phyloP scores from a whole-genome alignment of 352 stramenopile genomes.

The Globisporangium emineosum region DNA sequence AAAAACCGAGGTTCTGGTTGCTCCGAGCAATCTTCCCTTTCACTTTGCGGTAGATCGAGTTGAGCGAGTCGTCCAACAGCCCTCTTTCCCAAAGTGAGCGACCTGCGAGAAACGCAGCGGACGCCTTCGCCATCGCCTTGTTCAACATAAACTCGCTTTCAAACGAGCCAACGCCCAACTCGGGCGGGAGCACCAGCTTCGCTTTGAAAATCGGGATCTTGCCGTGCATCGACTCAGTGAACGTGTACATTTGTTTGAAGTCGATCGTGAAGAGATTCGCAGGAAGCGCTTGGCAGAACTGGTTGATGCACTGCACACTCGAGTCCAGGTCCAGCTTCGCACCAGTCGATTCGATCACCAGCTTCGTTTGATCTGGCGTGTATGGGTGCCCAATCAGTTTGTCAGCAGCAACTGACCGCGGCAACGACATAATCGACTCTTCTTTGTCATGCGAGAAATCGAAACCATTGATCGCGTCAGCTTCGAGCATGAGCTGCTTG shows the following conservation, averaged over 20 bases:
- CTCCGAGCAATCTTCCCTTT: conserved; percentile 40
- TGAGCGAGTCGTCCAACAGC: conserved; percentile 61
- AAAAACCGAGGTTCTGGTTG: conserved; percentile 50
- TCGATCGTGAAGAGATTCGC: conserved; percentile 48
- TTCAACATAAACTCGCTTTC: conserved; percentile 42
- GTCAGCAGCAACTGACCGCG: conserved; percentile 40
- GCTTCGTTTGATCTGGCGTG: conserved; percentile 25
- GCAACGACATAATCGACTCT: conserved; percentile 53
- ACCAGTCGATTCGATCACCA: conserved; percentile 51
- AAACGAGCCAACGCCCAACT: conserved; percentile 48
- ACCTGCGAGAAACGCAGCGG: conserved; percentile 58
- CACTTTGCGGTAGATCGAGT: conserved; percentile 69
- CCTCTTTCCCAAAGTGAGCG: conserved; percentile 45
- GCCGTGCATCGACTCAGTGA: conserved; percentile 25
- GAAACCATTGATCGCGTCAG: conserved; percentile 51
- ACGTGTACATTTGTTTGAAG: conserved; percentile 54
- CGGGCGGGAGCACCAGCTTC: conserved; percentile 43
- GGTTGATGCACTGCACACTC: conserved; percentile 67
- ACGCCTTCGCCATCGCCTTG: conserved; percentile 57
- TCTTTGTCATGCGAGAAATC: conserved; percentile 68
- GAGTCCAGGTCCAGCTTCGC: conserved; percentile 74
- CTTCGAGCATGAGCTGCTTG: conserved; percentile 38
- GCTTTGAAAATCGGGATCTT: conserved; percentile 50
- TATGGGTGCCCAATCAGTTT: conserved; percentile 31
- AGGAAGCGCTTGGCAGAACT: conserved; percentile 77